phyloP scores from a whole-genome alignment of 164 flowering plant genomes.

The Hamamelis virginiana region DNA sequence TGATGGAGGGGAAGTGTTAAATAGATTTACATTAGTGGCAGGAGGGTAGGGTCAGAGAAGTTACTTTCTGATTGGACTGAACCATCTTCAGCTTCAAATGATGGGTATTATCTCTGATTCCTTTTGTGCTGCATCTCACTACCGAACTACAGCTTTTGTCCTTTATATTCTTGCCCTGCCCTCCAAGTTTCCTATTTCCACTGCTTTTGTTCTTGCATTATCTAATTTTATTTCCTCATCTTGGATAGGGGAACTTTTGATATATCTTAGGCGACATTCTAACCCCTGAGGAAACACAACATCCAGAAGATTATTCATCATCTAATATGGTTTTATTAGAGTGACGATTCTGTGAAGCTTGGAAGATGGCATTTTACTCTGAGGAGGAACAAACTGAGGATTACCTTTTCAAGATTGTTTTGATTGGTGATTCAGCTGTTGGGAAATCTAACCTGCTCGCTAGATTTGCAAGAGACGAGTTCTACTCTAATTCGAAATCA shows the following conservation, averaged over 20 bases:
- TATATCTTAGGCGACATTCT: conserved; percentile 5
- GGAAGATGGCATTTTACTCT: conserved; percentile 43
- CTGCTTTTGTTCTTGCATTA: conserved; percentile 8
- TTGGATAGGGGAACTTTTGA: conserved; percentile 2
- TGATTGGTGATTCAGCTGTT: conserved; percentile 75
- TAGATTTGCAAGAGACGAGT: conserved; percentile 69
- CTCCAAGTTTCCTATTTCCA: conserved; percentile 18
- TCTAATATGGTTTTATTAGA: conserved; percentile 22
- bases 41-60: background rate
- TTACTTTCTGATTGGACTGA: background rate
- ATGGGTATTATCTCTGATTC: conserved; percentile 12
- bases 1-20: background rate
- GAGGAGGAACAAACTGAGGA: conserved; percentile 58
- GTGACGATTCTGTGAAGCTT: conserved; percentile 4
- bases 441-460: conserved; percentile 75
- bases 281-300: conserved; percentile 5
- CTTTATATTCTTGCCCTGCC: conserved; percentile 21
- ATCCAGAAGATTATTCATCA: background rate
- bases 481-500: conserved; percentile 67
- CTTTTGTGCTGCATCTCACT: background rate
- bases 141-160: background rate
- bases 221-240: conserved; percentile 10
- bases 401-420: conserved; percentile 68
- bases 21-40: conserved; percentile 11
- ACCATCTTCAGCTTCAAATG: conserved; percentile 5